Evolutionary conservation across 1,284 basidiomycete genomes (phyloP), one percentile per base, ranked within the genome.

Genomic region (Kalmanozyma brasiliensis): DNA sequence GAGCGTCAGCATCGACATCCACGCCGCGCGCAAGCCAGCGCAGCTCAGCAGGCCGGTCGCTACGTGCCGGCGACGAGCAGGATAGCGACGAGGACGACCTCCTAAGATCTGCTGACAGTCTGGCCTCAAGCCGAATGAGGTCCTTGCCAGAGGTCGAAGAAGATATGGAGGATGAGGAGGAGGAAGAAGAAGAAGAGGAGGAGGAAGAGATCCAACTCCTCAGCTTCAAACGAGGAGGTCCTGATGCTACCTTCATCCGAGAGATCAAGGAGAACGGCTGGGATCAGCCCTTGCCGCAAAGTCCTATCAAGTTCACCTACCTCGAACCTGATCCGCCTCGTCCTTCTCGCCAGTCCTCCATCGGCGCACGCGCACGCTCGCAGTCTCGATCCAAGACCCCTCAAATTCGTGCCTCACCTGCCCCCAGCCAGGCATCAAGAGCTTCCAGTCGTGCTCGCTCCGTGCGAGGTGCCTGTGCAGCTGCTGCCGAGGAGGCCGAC

Each of bases 251-350:
- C 17, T 72, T 72, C 43, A 40, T 72, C n/a, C 49, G 53, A 17
- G 69, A 72, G 49, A 60, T 67, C 45, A 59, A 59, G 20, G 44
- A 63, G 26, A 67, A 67, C 16, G 69, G 69, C 17, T 72, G 69
- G 69, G 59, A 71, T 32, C 63, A 52, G 37, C 57, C 58, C 4
- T 14, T 55, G 13, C 56, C 57, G 10, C 58, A 38, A 1, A 59
- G 58, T 14, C 68, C 68, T 0, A 65, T 71, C 58, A 66, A 65
- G 52, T 62, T 61, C 30, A 66, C 62, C 37, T 71, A 62, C n/a
- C 55, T 71, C 32, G 51, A 62, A 30, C 68, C 62, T 1, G 52
- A 23, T 5, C 33, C 34, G 7, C 51, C 52, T 33, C 43, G 52
- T 7, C 58, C 56, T 3, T 30, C 51, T 1, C 55, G 55, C 14